Conservation (phyloP, 2,329 filamentous ascomycete genomes). For the Trichoderma koningii region DNA sequence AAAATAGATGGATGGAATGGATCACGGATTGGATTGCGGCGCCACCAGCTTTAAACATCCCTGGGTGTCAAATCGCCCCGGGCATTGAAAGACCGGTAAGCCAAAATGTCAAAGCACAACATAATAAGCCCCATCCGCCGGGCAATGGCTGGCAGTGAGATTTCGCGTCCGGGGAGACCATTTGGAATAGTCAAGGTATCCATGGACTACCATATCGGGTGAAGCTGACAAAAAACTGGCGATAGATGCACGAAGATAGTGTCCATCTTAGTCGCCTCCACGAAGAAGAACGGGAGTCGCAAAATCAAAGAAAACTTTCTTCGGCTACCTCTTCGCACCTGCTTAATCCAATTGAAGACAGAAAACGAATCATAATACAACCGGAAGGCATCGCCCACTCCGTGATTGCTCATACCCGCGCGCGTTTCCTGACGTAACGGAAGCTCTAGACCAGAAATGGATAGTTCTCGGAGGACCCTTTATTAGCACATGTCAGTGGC, state of each 20-base stretch:
- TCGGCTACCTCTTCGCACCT: not conserved
- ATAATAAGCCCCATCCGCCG: too few species aligned
- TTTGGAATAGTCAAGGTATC: too few species aligned
- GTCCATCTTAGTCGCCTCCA: too few species aligned
- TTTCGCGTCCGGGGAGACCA: too few species aligned
- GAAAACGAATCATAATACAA: not conserved
- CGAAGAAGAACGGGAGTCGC: not conserved
- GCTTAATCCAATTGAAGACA: not conserved
- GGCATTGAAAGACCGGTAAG: too few species aligned
- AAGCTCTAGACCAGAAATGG: not conserved
- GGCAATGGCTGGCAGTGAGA: too few species aligned
- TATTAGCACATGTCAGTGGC: not conserved
- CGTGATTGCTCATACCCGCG: constrained; percentile 23
- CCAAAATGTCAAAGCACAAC: too few species aligned
- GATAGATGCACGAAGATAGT: too few species aligned
- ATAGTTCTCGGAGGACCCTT: not conserved
- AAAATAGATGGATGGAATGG: not conserved
- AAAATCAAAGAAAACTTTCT: not conserved
- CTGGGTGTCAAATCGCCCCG: too few species aligned
- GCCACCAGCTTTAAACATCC: not conserved
- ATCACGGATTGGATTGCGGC: not conserved
- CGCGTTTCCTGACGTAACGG: constrained; percentile 17
- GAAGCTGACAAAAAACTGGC: too few species aligned
- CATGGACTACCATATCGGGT: too few species aligned
- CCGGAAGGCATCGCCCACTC: not conserved